These are phyloP conservation scores for Mucor mucedo DNA, from an alignment of 371 early-diverging fungal genomes.

Conservation along the genomic window DNA sequence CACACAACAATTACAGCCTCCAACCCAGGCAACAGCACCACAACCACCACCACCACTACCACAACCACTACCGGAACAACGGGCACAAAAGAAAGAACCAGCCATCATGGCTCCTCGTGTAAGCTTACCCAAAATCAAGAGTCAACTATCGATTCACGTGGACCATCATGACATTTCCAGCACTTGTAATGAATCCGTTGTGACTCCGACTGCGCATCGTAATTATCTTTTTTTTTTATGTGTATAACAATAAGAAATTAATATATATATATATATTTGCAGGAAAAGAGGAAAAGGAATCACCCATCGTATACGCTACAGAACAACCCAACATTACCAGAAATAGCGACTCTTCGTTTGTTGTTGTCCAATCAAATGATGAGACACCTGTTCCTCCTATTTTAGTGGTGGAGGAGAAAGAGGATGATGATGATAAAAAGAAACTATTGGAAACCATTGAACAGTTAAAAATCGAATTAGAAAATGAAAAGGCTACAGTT, in stretches of 20 bases:
- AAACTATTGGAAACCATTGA: not conserved
- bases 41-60: not conserved
- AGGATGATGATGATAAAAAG: too few relatives aligned
- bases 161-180: slow-evolving; percentile 9
- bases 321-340: slow-evolving; percentile 17
- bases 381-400: not conserved
- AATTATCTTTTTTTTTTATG: not conserved
- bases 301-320: not conserved
- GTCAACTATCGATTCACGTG: not conserved
- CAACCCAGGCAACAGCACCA: not conserved
- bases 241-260: not conserved
- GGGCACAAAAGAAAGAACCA: not conserved
- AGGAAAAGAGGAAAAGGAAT: slow-evolving; percentile 1
- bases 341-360: slow-evolving; percentile 10
- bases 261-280: too few relatives aligned
- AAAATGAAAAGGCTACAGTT: slow-evolving; percentile 24
- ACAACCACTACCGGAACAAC: not conserved
- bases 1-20: too few relatives aligned
- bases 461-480: slow-evolving; percentile 18
- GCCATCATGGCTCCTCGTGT: not conserved
- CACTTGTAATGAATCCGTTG: not conserved
- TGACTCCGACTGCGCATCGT: slow-evolving; percentile 16
- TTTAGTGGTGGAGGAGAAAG: not conserved
- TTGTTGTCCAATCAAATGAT: slow-evolving; percentile 8
- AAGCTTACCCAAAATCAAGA: not conserved